phyloP scores from a whole-genome alignment of 2,329 filamentous ascomycete genomes.

The Botrytis hyacinthi region DNA sequence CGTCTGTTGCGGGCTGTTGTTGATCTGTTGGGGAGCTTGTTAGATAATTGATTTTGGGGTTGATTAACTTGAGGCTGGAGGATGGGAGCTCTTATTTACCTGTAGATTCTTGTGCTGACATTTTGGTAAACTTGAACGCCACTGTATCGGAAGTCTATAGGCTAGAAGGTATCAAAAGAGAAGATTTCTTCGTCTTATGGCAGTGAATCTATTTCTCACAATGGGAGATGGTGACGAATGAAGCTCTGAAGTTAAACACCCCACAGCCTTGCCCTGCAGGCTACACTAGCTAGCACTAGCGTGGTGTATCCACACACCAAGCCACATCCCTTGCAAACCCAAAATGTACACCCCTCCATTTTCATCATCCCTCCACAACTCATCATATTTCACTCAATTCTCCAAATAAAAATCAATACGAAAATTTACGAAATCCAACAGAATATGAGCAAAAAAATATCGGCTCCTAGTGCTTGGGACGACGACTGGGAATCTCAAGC shows the following conservation, averaged over 20 bases:
- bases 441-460: conserved; percentile 41
- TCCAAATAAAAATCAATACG: neutral
- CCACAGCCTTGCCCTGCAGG: conserved; percentile 8
- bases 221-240: neutral
- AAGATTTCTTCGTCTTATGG: neutral
- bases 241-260: neutral
- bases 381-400: conserved; percentile 6
- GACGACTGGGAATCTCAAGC: conserved; percentile 84
- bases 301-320: neutral
- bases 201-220: neutral
- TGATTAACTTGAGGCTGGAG: neutral
- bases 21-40: neutral
- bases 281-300: neutral
- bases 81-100: conserved; percentile 11
- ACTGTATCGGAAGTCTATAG: neutral
- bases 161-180: neutral
- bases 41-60: conserved; percentile 5
- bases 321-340: conserved; percentile 7
- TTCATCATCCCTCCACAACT: neutral
- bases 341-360: conserved; percentile 14
- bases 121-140: neutral
- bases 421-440: neutral
- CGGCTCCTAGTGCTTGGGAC: conserved; percentile 76
- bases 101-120: conserved; percentile 12
- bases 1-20: neutral